Percentiles rank a stretch among this genome's conserved stretches.
These are phyloP conservation scores for Pyrenula massariospora DNA, from an alignment of 495 filamentous ascomycete genomes.

Conservation along the genomic window DNA sequence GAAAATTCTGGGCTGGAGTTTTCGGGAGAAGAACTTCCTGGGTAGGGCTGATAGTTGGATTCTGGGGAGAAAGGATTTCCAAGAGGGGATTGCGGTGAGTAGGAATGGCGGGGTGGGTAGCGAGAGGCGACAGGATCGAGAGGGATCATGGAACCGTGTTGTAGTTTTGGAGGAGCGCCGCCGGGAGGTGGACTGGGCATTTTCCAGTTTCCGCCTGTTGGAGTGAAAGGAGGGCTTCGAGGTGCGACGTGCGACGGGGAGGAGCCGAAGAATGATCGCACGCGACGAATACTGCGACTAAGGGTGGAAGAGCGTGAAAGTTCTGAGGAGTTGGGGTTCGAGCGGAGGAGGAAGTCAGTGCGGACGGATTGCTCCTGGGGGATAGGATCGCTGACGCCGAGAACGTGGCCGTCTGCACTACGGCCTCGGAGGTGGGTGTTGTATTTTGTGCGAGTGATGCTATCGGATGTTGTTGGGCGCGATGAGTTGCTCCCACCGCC, in stretches of 20 bases:
- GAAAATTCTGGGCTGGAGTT: not conserved
- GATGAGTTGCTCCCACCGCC: not conserved
- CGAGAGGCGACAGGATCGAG: not conserved
- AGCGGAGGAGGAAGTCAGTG: constrained; percentile 33
- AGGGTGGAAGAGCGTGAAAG: constrained; percentile 2
- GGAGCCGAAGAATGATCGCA: constrained; percentile 12
- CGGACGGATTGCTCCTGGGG: constrained; percentile 34
- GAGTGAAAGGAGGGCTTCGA: not conserved
- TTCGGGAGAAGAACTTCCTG: not conserved
- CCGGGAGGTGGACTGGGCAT: not conserved
- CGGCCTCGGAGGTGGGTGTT: constrained; percentile 17
- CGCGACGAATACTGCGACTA: constrained; percentile 4
- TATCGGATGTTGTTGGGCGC: not conserved
- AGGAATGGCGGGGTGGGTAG: not conserved
- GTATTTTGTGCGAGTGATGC: not conserved
- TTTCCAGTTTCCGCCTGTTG: not conserved
- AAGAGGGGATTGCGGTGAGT: not conserved
- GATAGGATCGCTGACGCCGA: constrained; percentile 46
- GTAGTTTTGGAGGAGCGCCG: not conserved
- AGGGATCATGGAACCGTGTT: not conserved
- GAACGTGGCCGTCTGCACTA: constrained; percentile 26
- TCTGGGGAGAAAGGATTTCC: not conserved
- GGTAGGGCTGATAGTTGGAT: not conserved
- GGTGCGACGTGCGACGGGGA: not conserved
- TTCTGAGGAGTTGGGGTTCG: constrained; percentile 7